Conservation (phyloP, 257 asterid species). For the Primulina huaijiensis region DNA sequence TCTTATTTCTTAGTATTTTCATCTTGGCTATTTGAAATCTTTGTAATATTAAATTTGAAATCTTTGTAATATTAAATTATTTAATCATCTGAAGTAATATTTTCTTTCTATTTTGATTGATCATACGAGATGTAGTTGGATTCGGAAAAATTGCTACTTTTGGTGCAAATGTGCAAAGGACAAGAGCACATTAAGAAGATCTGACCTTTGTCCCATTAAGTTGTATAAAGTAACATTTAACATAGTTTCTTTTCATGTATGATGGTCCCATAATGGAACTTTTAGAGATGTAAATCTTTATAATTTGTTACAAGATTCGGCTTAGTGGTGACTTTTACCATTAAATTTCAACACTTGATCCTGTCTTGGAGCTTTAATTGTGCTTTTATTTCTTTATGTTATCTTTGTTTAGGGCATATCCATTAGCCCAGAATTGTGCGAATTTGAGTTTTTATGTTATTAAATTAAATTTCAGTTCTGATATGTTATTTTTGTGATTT, state of each 20-base stretch:
- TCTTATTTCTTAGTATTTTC: no score
- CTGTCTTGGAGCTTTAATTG: not conserved
- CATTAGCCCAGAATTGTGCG: no score
- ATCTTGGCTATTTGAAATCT: no score
- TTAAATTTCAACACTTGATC: not conserved
- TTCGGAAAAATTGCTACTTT: not conserved
- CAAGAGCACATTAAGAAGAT: not conserved
- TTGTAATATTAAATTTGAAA: no score
- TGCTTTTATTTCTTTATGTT: no score
- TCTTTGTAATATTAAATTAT: no score
- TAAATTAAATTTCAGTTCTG: no score
- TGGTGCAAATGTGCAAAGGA: no score
- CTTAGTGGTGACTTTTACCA: not conserved
- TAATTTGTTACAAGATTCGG: not conserved
- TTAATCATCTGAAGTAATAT: no score
- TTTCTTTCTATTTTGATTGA: not conserved
- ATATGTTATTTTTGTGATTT: no score
- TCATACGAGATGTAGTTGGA: not conserved
- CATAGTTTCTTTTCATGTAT: not conserved
- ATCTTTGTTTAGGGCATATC: slow-evolving; percentile 18
- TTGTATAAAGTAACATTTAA: not conserved
- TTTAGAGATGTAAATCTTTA: not conserved
- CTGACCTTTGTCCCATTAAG: not conserved
- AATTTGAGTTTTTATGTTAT: no score
- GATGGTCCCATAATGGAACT: not conserved